Base-by-base conservation (phyloP, 306 rosid species). In the Sicyos edulis region DNA sequence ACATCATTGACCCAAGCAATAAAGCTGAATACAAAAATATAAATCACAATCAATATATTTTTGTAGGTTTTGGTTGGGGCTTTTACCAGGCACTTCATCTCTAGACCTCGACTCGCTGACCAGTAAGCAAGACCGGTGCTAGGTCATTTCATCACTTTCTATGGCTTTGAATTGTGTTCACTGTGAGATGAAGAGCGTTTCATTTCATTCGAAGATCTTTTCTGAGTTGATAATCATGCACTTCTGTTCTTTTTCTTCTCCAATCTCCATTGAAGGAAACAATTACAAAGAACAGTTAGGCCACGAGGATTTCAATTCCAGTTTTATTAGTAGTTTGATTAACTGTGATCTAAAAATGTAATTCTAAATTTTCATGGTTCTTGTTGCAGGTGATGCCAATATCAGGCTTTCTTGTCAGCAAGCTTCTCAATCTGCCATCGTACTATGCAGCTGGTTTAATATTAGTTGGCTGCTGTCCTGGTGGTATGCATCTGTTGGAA, bases 391-490 rank as follows among this genome's bases (percentile, higher is more conserved):
- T 92, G 82, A 89, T 92, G 97, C 97, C 97, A 49, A 19, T 89
- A 61, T 86, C 92, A 19, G 97, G 83, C 12, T 88, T 71, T 80
- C 70, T 89, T 51, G 62, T 88, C 72, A 88, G 97, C 89, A 89
- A 85, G 85, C 85, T 88, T 61, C 75, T 89, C 70, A 92, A 92
- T 70, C 75, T 88, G 71, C 91, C 97, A 17, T 80, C 97, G 40
- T 79, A 88, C 81, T 89, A 79, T 82, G 97, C 97, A 9, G 97
- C 95, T 71, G 97, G 97, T 74, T 79, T 89, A 74, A 89, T 92
- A 75, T 78, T 92, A 82, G 84, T 87, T 66, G 95, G 80, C 3
- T 85, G 96, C 86, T 88, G 96, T 74, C 97, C 97, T 0, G 97
- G 92, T 7, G 97, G 97, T 92, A 81, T 54, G 83, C 47, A 50